Evolutionary conservation across 2,329 filamentous ascomycete species (phyloP).

Genomic region (Polychaeton citri): DNA sequence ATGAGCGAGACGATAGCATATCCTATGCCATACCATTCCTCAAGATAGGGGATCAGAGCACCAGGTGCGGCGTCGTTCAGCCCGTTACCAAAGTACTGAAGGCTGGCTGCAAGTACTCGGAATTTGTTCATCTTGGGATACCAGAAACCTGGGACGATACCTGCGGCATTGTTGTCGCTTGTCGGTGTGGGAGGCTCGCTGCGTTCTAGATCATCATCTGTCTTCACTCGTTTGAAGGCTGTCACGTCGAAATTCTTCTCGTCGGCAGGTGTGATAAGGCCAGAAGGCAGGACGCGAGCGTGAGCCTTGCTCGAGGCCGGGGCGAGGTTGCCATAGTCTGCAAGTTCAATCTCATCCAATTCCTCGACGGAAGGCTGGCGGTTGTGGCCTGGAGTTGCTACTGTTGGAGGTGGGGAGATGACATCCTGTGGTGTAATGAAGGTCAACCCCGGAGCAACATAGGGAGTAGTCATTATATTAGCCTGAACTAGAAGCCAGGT

Average conservation of each 20-base stretch:
- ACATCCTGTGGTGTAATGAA: neutral
- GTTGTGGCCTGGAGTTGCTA: neutral
- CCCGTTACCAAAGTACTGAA: slow-evolving; percentile 56
- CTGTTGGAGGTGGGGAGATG: neutral
- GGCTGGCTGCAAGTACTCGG: slow-evolving; percentile 49
- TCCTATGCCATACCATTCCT: slow-evolving; percentile 59
- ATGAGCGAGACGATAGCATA: slow-evolving; percentile 71
- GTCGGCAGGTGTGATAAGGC: slow-evolving; percentile 5
- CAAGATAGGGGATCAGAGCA: slow-evolving; percentile 70
- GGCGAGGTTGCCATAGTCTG: slow-evolving; percentile 8
- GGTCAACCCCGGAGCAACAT: neutral
- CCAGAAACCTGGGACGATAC: slow-evolving; percentile 43
- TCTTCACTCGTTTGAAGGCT: slow-evolving; percentile 14
- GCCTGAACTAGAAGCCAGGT: neutral
- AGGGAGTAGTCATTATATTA: neutral
- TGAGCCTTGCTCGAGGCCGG: slow-evolving; percentile 1
- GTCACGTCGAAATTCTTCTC: slow-evolving; percentile 1
- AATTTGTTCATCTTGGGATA: slow-evolving; percentile 54
- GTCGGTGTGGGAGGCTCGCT: slow-evolving; percentile 39
- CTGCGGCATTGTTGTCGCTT: slow-evolving; percentile 27
- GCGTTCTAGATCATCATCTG: slow-evolving; percentile 37
- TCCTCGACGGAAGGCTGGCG: slow-evolving; percentile 10
- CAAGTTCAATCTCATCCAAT: slow-evolving; percentile 14
- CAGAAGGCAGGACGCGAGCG: slow-evolving; percentile 1
- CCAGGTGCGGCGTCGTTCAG: slow-evolving; percentile 59